Base-by-base conservation (phyloP, 163 green algal species). In the Prototheca wickerhamii region DNA sequence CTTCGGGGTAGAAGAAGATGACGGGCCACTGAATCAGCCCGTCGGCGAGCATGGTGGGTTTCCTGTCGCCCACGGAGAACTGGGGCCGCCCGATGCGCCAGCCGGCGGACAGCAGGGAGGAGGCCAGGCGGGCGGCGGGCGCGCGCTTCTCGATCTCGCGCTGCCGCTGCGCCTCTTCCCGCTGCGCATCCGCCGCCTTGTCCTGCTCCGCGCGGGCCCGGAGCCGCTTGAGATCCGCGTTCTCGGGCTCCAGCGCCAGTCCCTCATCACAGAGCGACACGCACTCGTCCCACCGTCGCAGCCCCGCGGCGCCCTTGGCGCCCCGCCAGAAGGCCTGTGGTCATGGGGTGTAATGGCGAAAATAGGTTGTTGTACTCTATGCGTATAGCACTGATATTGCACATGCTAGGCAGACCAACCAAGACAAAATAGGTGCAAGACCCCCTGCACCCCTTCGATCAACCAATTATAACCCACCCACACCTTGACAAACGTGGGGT, bases 1-100 rank as follows among this genome's bases (percentile, higher is more conserved):
- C 70, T 57, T 92, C 84, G 2, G 85, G 84, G 65, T 92, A 92
- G 42, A 87, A 75, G 50, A 92, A 81, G 44, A 92, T 56, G 49
- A 84, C 71, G 1, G 85, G 85, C 85, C 82, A 91, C 51, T 77
- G 69, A 49, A 91, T 49, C 12, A 74, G 30, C 21, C 81, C 72
- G 6, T 76, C 61, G 3, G 63, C 63, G 15, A 84, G 70, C 54
- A 89, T 49, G 12, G 33, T 25, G 4, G 85, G 82, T 52, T 80
- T 79, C 4, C 66, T 56, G 43, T 68, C 50, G 2, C 72, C 72
- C 15, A 78, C 68, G 34, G 32, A 67, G 56, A 86, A 75, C 63
- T 86, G 76, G 21, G 79, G 76, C 4, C 62, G 67, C 2, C 79
- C 79, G 30, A 86, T 63, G 15, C 69, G 73, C 70, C 69, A 84